These are phyloP conservation scores for Candida gorgasii DNA, from an alignment of 805 yeast species.

Conservation along the genomic window DNA sequence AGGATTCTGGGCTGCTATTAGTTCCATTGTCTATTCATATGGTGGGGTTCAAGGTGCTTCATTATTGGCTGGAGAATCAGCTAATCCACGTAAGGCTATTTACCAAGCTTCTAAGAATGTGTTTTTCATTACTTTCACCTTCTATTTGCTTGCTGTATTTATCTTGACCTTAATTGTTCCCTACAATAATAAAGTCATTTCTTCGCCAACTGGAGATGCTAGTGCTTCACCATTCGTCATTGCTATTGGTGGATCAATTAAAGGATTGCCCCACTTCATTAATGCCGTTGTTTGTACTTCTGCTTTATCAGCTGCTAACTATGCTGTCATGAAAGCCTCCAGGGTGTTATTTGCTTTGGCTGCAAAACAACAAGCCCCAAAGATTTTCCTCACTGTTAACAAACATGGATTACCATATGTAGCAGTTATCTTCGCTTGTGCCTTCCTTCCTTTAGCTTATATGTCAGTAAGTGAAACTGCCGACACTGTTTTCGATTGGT, in stretches of 20 bases:
- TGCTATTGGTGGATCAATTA: constrained; percentile 36
- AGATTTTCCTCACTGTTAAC: constrained; percentile 30
- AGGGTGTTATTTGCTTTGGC: constrained; percentile 40
- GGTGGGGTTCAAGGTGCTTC: constrained; percentile 32
- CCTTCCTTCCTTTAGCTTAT: constrained; percentile 35
- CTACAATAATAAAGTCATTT: constrained; percentile 25
- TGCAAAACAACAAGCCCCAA: constrained; percentile 39
- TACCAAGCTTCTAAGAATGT: constrained; percentile 30
- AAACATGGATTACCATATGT: constrained; percentile 36
- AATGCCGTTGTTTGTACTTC: constrained; percentile 42
- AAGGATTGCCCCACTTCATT: constrained; percentile 35
- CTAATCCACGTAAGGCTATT: constrained; percentile 33
- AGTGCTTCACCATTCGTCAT: constrained; percentile 42
- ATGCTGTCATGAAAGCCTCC: constrained; percentile 27
- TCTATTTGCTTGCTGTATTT: constrained; percentile 32
- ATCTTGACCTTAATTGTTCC: constrained; percentile 35
- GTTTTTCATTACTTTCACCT: constrained; percentile 27
- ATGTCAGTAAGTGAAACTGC: constrained; percentile 51
- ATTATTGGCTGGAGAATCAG: constrained; percentile 32
- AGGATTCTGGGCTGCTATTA: constrained; percentile 33
- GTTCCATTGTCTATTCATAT: constrained; percentile 39
- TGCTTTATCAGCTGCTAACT: constrained; percentile 41
- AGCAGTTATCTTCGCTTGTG: constrained; percentile 24
- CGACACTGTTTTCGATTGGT: constrained; percentile 67
- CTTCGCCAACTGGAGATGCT: constrained; percentile 30